phyloP scores from a whole-genome alignment of 1,139 yeast genomes.

The Hyphopichia fennica region DNA sequence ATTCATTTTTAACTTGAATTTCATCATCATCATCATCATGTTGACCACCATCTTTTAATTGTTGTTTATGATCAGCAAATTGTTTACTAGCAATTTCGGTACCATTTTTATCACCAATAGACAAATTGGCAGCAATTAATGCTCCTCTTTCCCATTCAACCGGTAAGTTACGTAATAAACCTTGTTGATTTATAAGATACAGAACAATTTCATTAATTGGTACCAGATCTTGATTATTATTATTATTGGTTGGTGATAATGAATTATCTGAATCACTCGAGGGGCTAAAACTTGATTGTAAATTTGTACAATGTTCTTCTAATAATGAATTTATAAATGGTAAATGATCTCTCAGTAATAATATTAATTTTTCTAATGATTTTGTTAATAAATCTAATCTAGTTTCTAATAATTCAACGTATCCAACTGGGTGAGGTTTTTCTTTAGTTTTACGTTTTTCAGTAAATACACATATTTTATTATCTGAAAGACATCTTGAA shows the following conservation, averaged over 20 bases:
- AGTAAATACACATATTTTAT: conserved; percentile 73
- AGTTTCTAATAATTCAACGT: conserved; percentile 70
- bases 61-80: conserved; percentile 33
- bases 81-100: conserved; percentile 24
- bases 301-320: background rate
- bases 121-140: conserved; percentile 36
- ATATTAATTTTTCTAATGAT: conserved; percentile 46
- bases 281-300: background rate
- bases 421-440: conserved; percentile 61
- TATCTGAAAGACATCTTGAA: conserved; percentile 64
- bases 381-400: conserved; percentile 62
- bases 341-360: conserved; percentile 36
- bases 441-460: conserved; percentile 65
- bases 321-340: conserved; percentile 26
- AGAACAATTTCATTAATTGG: conserved; percentile 54
- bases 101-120: conserved; percentile 16
- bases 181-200: conserved; percentile 39
- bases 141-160: conserved; percentile 50
- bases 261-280: background rate
- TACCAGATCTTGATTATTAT: conserved; percentile 17
- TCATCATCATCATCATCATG: background rate
- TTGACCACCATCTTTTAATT: background rate
- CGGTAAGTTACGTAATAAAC: conserved; percentile 37
- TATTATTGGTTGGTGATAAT: background rate
- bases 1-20: background rate